Base-by-base conservation (phyloP, 2,329 filamentous ascomycete genomes). In the Leptographium radiaticola region DNA sequence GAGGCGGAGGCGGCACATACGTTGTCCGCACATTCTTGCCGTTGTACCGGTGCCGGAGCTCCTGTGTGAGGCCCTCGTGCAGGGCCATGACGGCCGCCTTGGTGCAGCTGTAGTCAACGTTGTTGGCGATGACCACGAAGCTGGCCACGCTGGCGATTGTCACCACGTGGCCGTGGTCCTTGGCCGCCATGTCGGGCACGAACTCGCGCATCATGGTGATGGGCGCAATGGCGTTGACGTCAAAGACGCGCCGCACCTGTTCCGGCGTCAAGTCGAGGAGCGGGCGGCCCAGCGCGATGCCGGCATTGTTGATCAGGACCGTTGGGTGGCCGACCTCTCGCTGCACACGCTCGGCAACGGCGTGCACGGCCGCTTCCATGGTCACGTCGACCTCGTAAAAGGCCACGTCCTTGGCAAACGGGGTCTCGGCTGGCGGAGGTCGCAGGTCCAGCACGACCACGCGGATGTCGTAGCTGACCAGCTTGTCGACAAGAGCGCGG, bases 371-470 rank as follows among this genome's bases (percentile, higher is more conserved):
- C 15, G 71, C 63, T 5, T 77, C 69, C 0, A 76, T 81, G 49
- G 81, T 80, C 59, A 89, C 77, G 66, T 90, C 84, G 69, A 82
- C 86, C 59, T 81, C 70, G 70, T 81, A 87, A 70, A 81, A 84
- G 64, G 77, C 71, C n/a, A 88, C 78, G 11, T 77, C 77, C 31
- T 31, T 12, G 13, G 20, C 15, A 18, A 46, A 45, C 5, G 42
- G n/a, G 10, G 20, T 33, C 2, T 38, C 49, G 1, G 54, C 43
- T 34, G 51, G 59, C 67, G 83, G 67, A 6, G 75, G 73, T 60
- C 84, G 80, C 38, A 87, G 74, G 67, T 91, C 87, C 39, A 90
- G 65, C 2, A 89, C 81, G 0, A 83, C 83, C 38, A 89, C 83
- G 59, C 79, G 85, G 59, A 86, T 72, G 1, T 77, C 79, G 56